These are phyloP conservation scores for Nicotiana otophora DNA, from an alignment of 257 asterid genomes.

Conservation along the genomic window DNA sequence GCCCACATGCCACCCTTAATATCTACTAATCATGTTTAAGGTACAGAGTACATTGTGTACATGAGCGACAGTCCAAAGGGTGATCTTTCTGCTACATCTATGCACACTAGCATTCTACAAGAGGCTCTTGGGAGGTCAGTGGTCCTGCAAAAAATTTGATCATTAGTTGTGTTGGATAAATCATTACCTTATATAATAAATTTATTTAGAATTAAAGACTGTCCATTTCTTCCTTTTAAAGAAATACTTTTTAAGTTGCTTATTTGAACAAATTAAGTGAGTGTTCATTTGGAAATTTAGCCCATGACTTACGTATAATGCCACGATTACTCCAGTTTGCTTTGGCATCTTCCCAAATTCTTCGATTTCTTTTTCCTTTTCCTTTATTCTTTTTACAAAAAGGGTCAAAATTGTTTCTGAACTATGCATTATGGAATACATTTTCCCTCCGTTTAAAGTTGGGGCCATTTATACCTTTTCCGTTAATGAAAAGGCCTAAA, in stretches of 20 bases:
- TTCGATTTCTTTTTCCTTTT: not conserved
- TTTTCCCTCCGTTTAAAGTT: too few species aligned
- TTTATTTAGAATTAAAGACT: not conserved
- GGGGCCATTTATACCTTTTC: too few species aligned
- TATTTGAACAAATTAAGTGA: too few species aligned
- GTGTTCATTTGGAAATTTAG: too few species aligned
- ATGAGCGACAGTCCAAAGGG: slow-evolving; percentile 50
- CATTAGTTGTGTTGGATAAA: not conserved
- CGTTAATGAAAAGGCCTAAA: too few species aligned
- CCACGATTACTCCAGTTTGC: not conserved
- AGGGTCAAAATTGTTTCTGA: too few species aligned
- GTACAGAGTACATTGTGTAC: slow-evolving; percentile 46
- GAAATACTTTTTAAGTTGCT: too few species aligned
- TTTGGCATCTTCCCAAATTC: not conserved
- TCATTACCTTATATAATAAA: too few species aligned
- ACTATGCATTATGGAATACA: too few species aligned
- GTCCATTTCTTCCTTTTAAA: not conserved
- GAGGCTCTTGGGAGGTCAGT: slow-evolving; percentile 39
- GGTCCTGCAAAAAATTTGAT: not conserved
- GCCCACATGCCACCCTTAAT: too few species aligned
- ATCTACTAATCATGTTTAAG: too few species aligned
- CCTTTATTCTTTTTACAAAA: not conserved
- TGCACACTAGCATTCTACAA: slow-evolving; percentile 45
- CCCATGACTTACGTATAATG: too few species aligned
- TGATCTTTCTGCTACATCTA: slow-evolving; percentile 28